Percentiles rank a stretch among this genome's conserved stretches.
Conservation (phyloP, 176 grass and related monocot genomes). For the Urochloa ruziziensis region DNA sequence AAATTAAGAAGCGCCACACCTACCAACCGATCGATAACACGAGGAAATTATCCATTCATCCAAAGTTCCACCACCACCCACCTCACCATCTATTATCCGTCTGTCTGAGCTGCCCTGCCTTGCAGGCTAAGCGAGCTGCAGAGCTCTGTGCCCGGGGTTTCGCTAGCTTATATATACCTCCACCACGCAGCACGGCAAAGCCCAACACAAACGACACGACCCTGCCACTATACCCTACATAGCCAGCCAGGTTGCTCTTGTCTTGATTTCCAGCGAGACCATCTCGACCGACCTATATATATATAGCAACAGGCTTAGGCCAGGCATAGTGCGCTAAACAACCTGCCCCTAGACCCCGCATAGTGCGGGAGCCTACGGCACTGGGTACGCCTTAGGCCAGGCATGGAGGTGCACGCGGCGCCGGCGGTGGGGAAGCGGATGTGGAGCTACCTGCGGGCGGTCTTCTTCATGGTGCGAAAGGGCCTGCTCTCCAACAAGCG, state of each 20-base stretch:
- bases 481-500: conserved; percentile 76
- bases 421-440: conserved; percentile 50
- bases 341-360: too few relatives aligned
- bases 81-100: too few relatives aligned
- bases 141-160: neutral
- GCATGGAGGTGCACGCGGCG: conserved; percentile 50
- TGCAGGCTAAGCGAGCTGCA: conserved; percentile 29
- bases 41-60: neutral
- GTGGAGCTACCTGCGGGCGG: conserved; percentile 71
- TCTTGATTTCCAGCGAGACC: too few relatives aligned
- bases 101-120: too few relatives aligned
- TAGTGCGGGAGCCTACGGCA: too few relatives aligned
- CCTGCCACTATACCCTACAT: neutral
- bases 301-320: too few relatives aligned
- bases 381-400: too few relatives aligned
- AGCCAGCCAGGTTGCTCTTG: too few relatives aligned
- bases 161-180: conserved; percentile 7
- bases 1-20: neutral
- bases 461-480: conserved; percentile 84
- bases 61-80: neutral
- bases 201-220: neutral
- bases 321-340: too few relatives aligned
- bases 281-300: too few relatives aligned
- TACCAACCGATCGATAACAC: neutral
- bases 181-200: neutral